Evolutionary conservation across 1,284 basidiomycete species (phyloP).

Genomic region (Cutaneotrichosporon mucoides): DNA sequence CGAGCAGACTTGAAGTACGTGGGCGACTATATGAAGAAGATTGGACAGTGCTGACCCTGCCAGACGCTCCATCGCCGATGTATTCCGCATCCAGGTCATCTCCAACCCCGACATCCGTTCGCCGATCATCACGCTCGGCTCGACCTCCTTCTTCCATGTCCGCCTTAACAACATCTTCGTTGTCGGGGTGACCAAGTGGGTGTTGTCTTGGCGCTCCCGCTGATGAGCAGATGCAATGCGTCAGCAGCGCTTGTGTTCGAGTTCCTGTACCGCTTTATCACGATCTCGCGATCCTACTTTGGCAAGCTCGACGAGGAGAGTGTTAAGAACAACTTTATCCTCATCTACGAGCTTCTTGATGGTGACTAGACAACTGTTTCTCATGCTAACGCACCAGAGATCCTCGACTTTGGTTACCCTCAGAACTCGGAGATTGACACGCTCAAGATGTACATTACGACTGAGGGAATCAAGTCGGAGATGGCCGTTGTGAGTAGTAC

Average conservation of each 20-base stretch:
- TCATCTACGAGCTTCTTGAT: constrained; percentile 93
- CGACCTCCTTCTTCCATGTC: constrained; percentile 96
- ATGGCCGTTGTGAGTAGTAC: constrained; percentile 63
- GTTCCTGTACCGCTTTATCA: constrained; percentile 92
- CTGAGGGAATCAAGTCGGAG: constrained; percentile 85
- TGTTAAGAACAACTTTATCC: constrained; percentile 97
- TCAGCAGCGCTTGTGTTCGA: constrained; percentile 98
- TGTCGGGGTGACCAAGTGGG: constrained; percentile 89
- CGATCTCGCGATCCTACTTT: constrained; percentile 90
- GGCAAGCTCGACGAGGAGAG: constrained; percentile 96
- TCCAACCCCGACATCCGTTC: constrained; percentile 94
- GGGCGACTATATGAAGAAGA: neutral
- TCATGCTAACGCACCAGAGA: constrained; percentile 59
- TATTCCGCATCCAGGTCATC: constrained; percentile 96
- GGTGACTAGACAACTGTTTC: constrained; percentile 55
- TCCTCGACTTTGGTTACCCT: constrained; percentile 98
- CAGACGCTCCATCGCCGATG: constrained; percentile 94
- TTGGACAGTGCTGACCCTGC: no score
- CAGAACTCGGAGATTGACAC: constrained; percentile 98
- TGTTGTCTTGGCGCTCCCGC: constrained; percentile 8
- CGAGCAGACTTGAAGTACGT: constrained; percentile 88
- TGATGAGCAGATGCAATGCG: constrained; percentile 70
- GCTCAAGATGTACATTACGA: constrained; percentile 95
- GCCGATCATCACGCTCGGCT: constrained; percentile 95
- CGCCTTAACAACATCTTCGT: constrained; percentile 91